These are phyloP conservation scores for Bipolaris bicolor DNA, from an alignment of 2,329 filamentous ascomycete species.

Conservation along the genomic window DNA sequence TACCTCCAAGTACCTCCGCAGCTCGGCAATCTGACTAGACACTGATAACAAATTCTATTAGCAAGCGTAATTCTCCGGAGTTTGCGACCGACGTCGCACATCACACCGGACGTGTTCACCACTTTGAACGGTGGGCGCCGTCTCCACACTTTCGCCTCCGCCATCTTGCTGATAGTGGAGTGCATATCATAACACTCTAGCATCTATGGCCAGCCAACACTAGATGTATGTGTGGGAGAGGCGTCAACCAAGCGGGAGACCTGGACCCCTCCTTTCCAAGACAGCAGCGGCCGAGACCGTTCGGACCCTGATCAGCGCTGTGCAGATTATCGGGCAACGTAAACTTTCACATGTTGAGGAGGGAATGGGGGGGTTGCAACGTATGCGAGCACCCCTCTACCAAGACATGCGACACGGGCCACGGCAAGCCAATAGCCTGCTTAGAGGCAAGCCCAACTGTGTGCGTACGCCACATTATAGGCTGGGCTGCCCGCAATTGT, in stretches of 20 bases:
- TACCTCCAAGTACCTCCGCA: constrained; percentile 22
- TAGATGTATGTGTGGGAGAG: not conserved
- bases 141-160: constrained; percentile 16
- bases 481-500: constrained; percentile 4
- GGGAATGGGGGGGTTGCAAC: constrained; percentile 8
- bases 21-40: not conserved
- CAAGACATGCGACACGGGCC: constrained; percentile 12
- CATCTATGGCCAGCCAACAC: constrained; percentile 10
- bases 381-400: constrained; percentile 17
- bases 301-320: constrained; percentile 25
- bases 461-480: constrained; percentile 17
- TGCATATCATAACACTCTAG: constrained; percentile 16
- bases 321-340: constrained; percentile 7
- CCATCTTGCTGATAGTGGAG: constrained; percentile 15
- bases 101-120: constrained; percentile 9
- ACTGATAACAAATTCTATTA: constrained; percentile 16
- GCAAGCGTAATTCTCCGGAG: constrained; percentile 10
- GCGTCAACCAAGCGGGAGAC: constrained; percentile 11
- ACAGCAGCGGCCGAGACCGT: constrained; percentile 14
- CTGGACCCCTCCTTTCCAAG: constrained; percentile 23
- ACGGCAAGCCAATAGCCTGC: constrained; percentile 6
- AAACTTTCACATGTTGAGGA: constrained; percentile 23
- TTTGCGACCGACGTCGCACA: constrained; percentile 16
- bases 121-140: constrained; percentile 7
- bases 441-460: constrained; percentile 9